Conservation (phyloP, 352 stramenopile genomes). For the Phytophthora foliorum region DNA sequence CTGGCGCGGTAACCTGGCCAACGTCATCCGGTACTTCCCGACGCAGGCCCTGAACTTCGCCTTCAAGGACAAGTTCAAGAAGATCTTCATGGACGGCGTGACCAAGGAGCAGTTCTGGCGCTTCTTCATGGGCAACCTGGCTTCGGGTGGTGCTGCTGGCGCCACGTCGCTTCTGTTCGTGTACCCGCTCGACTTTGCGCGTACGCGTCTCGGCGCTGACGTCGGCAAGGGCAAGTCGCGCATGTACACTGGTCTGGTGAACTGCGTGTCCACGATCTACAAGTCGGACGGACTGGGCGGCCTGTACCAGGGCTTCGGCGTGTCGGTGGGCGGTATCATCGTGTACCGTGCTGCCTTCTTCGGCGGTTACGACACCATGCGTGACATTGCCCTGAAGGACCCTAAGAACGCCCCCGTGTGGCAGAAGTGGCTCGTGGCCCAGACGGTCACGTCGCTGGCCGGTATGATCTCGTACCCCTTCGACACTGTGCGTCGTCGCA, state of each 20-base stretch:
- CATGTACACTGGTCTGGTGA: constrained; percentile 97
- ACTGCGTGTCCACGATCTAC: constrained; percentile 98
- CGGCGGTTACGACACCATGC: constrained; percentile 98
- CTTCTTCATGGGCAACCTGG: constrained; percentile 99
- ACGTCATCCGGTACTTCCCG: constrained; percentile 95
- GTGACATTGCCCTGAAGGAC: constrained; percentile 88
- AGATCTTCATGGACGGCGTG: constrained; percentile 87
- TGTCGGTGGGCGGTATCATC: constrained; percentile 99
- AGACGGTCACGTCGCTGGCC: constrained; percentile 92
- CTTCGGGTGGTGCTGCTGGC: constrained; percentile 97
- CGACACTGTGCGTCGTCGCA: constrained; percentile 95
- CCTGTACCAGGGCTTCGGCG: constrained; percentile 99
- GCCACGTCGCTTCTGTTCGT: constrained; percentile 97
- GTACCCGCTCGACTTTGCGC: constrained; percentile 98
- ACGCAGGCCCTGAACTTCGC: constrained; percentile 95
- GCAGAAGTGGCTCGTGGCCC: constrained; percentile 93
- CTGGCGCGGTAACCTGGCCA: constrained; percentile 93
- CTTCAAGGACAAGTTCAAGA: constrained; percentile 96
- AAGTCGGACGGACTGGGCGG: constrained; percentile 90
- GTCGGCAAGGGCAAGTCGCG: constrained; percentile 97
- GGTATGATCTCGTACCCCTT: constrained; percentile 98
- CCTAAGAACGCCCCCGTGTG: constrained; percentile 89
- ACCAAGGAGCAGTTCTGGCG: constrained; percentile 98
- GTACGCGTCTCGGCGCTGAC: constrained; percentile 99
- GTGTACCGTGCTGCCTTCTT: constrained; percentile 99